A percentile compares a stretch with the other conserved stretches of the same genome.
Conservation (phyloP, 2,329 filamentous ascomycete species). For the Fusarium staphyleae region DNA sequence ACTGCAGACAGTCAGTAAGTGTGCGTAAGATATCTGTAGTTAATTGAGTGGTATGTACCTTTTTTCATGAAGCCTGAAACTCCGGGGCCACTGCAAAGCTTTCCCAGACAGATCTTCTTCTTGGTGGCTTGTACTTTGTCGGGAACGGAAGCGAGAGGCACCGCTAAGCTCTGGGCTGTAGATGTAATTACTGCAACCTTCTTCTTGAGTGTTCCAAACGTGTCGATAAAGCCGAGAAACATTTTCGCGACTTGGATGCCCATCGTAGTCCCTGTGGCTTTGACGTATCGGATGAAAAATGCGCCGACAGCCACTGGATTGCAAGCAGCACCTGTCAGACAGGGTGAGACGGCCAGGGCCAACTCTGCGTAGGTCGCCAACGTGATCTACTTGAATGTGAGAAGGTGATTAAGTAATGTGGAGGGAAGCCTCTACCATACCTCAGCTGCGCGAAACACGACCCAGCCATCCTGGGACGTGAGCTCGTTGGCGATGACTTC, state of each 20-base stretch:
- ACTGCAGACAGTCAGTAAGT: neutral
- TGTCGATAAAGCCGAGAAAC: neutral
- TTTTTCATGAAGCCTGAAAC: constrained; percentile 1
- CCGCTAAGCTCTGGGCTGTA: neutral
- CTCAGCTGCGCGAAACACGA: neutral
- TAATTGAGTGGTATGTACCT: neutral
- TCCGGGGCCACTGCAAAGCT: neutral
- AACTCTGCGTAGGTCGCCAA: constrained; percentile 6
- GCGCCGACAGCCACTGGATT: neutral
- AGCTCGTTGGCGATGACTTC: constrained; percentile 5
- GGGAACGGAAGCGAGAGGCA: neutral
- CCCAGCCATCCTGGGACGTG: constrained; percentile 1
- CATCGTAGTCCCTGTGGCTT: neutral
- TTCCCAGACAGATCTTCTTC: neutral
- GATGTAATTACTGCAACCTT: neutral
- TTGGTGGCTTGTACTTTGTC: neutral
- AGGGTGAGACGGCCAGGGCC: neutral
- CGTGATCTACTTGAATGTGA: neutral
- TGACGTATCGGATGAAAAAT: constrained; percentile 2
- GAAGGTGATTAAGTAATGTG: neutral
- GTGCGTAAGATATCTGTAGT: no score
- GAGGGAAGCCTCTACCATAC: neutral
- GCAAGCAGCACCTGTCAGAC: neutral
- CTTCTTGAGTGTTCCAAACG: neutral
- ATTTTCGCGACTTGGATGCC: neutral